A percentile compares a stretch with the other conserved stretches of the same genome.
Conservation (phyloP, 306 rosid genomes). For the Leucaena leucocephala region DNA sequence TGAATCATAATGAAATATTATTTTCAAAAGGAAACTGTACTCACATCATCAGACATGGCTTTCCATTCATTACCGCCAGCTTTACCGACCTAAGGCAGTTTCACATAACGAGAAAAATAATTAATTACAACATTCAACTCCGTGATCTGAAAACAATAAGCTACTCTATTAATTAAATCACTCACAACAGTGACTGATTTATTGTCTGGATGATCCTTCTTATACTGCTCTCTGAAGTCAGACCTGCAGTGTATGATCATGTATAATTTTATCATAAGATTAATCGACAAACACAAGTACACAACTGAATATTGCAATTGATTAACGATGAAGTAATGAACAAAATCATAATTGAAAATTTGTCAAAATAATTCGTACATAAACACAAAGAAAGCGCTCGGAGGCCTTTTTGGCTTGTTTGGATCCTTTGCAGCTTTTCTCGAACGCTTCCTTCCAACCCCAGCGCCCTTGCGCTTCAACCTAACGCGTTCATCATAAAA, state of each 20-base stretch:
- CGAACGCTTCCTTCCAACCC: slow-evolving; percentile 56
- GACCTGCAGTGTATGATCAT: slow-evolving; percentile 47
- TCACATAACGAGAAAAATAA: neutral
- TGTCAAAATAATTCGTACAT: slow-evolving; percentile 45
- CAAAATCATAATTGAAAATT: neutral
- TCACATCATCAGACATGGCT: slow-evolving; percentile 76
- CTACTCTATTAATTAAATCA: neutral
- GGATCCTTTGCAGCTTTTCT: slow-evolving; percentile 89
- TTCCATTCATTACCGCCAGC: slow-evolving; percentile 92
- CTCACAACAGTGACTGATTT: slow-evolving; percentile 80
- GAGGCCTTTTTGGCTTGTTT: slow-evolving; percentile 93
- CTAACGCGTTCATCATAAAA: slow-evolving; percentile 30
- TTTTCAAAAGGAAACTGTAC: slow-evolving; percentile 22
- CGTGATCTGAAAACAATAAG: neutral
- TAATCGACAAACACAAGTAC: neutral
- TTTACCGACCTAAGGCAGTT: slow-evolving; percentile 66
- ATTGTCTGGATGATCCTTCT: slow-evolving; percentile 77
- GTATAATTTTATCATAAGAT: neutral
- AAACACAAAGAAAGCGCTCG: slow-evolving; percentile 94
- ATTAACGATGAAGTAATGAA: neutral
- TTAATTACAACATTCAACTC: neutral
- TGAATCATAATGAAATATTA: neutral
- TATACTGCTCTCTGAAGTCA: slow-evolving; percentile 73
- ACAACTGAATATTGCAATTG: neutral
- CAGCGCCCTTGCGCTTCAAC: slow-evolving; percentile 74